phyloP scores from a whole-genome alignment of 2,329 filamentous ascomycete species.

The Colletotrichum tropicale region DNA sequence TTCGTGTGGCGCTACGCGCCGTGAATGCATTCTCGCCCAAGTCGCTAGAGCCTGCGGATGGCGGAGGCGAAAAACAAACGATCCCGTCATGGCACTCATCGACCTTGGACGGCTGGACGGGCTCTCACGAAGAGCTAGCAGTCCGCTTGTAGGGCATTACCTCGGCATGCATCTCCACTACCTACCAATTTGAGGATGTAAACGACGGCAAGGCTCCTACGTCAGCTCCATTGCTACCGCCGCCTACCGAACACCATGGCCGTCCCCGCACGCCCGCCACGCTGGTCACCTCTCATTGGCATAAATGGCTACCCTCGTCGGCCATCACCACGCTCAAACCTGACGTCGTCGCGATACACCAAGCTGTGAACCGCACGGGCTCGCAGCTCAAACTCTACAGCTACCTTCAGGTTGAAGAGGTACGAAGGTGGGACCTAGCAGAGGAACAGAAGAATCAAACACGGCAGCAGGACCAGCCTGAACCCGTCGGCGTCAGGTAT shows the following conservation, averaged over 20 bases:
- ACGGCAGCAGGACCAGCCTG: background rate
- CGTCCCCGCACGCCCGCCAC: background rate
- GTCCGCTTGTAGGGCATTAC: background rate
- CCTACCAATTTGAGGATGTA: background rate
- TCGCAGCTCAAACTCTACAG: background rate
- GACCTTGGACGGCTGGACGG: background rate
- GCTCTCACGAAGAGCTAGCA: background rate
- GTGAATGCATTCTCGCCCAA: background rate
- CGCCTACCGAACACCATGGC: background rate
- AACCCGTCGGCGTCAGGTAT: background rate
- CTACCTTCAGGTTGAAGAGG: background rate
- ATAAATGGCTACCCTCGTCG: background rate
- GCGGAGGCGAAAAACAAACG: background rate
- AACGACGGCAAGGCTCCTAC: background rate
- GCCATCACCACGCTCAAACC: background rate
- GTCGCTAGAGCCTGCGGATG: background rate
- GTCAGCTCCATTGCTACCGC: background rate
- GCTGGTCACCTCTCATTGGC: background rate
- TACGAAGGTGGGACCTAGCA: background rate
- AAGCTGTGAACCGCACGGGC: background rate
- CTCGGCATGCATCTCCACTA: background rate
- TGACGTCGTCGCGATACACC: background rate
- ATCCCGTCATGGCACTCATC: background rate
- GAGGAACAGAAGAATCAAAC: background rate
- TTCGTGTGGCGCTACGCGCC: background rate